Conservation (phyloP, 2,329 filamentous ascomycete genomes). For the Calonectria naviculata region DNA sequence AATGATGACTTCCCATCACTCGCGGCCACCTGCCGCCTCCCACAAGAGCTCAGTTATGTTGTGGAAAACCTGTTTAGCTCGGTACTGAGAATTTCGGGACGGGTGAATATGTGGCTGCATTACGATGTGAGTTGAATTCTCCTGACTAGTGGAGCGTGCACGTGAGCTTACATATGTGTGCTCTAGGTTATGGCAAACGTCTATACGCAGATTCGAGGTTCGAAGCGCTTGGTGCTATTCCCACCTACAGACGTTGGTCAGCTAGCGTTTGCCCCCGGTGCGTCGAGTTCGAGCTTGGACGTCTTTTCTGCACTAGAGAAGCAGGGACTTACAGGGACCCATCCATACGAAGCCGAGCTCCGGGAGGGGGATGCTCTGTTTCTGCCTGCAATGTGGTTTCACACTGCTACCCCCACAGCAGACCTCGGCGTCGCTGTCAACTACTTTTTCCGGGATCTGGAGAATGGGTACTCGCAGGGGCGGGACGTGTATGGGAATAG, state of each 20-base stretch:
- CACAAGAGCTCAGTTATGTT: constrained; percentile 69
- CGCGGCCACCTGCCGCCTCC: constrained; percentile 76
- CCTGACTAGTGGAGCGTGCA: background rate
- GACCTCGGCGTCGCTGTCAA: constrained; percentile 83
- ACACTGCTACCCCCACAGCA: constrained; percentile 73
- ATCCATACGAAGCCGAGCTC: constrained; percentile 75
- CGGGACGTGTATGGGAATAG: constrained; percentile 90
- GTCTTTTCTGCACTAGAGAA: constrained; percentile 67
- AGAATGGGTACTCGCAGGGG: constrained; percentile 75
- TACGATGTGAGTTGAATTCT: constrained; percentile 73
- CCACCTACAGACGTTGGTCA: constrained; percentile 79
- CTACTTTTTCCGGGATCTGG: constrained; percentile 83
- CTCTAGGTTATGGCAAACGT: constrained; percentile 85
- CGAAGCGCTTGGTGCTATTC: constrained; percentile 80
- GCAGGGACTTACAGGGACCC: constrained; percentile 57
- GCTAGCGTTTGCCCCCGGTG: constrained; percentile 78
- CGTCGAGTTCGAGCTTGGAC: constrained; percentile 83
- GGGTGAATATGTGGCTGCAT: constrained; percentile 89
- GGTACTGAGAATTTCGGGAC: constrained; percentile 81
- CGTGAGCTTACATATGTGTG: background rate
- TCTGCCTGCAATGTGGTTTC: constrained; percentile 86
- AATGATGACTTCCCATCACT: constrained; percentile 77
- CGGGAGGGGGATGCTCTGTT: constrained; percentile 81
- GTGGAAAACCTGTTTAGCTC: constrained; percentile 78
- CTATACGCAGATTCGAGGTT: constrained; percentile 81